Conservation (phyloP, 176 grass and related monocot genomes). For the Melocanna baccifera region DNA sequence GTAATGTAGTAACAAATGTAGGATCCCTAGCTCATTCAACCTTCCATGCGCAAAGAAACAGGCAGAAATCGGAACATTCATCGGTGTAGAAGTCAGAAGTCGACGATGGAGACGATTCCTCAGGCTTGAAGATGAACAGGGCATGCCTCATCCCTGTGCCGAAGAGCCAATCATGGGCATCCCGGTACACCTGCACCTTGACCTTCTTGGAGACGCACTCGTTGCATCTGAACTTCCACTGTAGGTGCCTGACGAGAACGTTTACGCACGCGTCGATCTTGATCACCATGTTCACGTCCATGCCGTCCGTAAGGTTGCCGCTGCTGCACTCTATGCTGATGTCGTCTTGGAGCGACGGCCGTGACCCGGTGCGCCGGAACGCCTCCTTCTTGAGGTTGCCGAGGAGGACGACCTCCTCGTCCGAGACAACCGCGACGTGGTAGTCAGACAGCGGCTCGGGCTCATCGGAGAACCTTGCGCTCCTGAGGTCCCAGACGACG, state of each 20-base stretch:
- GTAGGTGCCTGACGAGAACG: slow-evolving; percentile 69
- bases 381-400: slow-evolving; percentile 86
- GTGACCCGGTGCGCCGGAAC: slow-evolving; percentile 49
- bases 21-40: slow-evolving; percentile 50
- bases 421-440: slow-evolving; percentile 66
- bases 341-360: slow-evolving; percentile 62
- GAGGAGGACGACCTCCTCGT: slow-evolving; percentile 68
- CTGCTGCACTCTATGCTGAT: slow-evolving; percentile 80
- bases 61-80: slow-evolving; percentile 62
- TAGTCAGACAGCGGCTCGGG: slow-evolving; percentile 70
- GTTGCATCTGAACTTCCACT: slow-evolving; percentile 97
- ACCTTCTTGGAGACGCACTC: slow-evolving; percentile 66
- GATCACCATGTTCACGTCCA: slow-evolving; percentile 77
- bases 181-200: slow-evolving; percentile 85
- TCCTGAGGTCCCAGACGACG: slow-evolving; percentile 80
- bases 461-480: slow-evolving; percentile 63
- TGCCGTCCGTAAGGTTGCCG: slow-evolving; percentile 39
- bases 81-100: not conserved
- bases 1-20: slow-evolving; percentile 21
- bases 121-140: slow-evolving; percentile 87
- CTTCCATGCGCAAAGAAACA: slow-evolving; percentile 92
- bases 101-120: not conserved
- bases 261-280: slow-evolving; percentile 57
- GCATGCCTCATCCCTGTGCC: slow-evolving; percentile 70
- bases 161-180: slow-evolving; percentile 91